Evolutionary conservation across 352 stramenopile species (phyloP).

Genomic region (Phytopythium kandeliae): DNA sequence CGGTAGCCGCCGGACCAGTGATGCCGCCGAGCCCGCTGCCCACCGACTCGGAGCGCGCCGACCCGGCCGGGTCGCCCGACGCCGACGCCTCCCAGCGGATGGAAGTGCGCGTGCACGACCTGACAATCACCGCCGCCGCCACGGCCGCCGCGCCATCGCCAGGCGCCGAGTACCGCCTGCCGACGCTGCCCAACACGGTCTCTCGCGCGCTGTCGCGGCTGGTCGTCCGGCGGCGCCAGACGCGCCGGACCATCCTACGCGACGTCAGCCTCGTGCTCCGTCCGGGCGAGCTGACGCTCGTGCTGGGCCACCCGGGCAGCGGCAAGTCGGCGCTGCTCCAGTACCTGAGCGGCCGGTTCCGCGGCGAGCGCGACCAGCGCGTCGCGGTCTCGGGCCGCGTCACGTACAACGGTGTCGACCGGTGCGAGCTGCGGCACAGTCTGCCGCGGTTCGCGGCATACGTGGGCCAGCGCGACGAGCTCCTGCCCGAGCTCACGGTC

Average conservation of each 20-base stretch:
- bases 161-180: slow-evolving; percentile 9
- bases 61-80: too few species aligned
- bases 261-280: slow-evolving; percentile 9
- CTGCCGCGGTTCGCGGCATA: slow-evolving; percentile 16
- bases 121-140: slow-evolving; percentile 26
- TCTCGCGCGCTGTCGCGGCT: slow-evolving; percentile 1
- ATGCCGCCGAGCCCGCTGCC: not conserved
- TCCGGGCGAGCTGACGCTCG: slow-evolving; percentile 12
- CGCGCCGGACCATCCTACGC: slow-evolving; percentile 9
- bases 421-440: not conserved
- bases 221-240: too few species aligned
- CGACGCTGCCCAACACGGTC: slow-evolving; percentile 13
- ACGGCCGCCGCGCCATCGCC: too few species aligned
- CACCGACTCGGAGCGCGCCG: slow-evolving; percentile 1
- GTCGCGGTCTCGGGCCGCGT: slow-evolving; percentile 9
- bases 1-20: not conserved
- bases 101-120: slow-evolving; percentile 34
- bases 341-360: slow-evolving; percentile 10
- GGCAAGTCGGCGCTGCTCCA: slow-evolving; percentile 21
- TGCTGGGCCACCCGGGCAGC: slow-evolving; percentile 12
- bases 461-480: slow-evolving; percentile 13
- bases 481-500: slow-evolving; percentile 18
- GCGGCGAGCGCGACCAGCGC: not conserved
- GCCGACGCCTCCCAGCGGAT: too few species aligned
- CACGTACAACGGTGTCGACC: slow-evolving; percentile 13